phyloP scores from a whole-genome alignment of 2,329 filamentous ascomycete genomes.

The Simplicillium sp. region DNA sequence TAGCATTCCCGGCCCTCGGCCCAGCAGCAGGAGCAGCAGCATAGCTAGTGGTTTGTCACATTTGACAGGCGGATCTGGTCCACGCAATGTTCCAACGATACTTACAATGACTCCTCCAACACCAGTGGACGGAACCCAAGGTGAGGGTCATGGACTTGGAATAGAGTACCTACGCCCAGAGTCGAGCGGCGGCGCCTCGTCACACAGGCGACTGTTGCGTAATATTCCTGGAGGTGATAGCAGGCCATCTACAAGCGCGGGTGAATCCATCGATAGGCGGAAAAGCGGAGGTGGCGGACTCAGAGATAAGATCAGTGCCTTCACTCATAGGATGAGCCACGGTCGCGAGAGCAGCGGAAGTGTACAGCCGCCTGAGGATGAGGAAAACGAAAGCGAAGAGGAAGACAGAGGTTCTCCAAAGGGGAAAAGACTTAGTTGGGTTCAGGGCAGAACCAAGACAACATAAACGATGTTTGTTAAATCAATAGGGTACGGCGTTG shows the following conservation, averaged over 20 bases:
- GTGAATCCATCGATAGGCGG: slow-evolving; percentile 12
- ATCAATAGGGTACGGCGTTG: no score
- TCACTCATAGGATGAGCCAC: slow-evolving; percentile 19
- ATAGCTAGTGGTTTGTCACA: slow-evolving; percentile 36
- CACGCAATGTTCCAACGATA: slow-evolving; percentile 25
- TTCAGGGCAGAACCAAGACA: slow-evolving; percentile 10
- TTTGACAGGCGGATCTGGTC: slow-evolving; percentile 20
- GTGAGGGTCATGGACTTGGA: slow-evolving; percentile 14
- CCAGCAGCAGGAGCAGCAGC: slow-evolving; percentile 44
- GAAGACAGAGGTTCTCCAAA: slow-evolving; percentile 5
- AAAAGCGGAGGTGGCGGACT: slow-evolving; percentile 20
- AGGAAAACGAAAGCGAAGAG: slow-evolving; percentile 13
- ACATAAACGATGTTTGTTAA: slow-evolving; percentile 3
- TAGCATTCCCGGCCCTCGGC: slow-evolving; percentile 33
- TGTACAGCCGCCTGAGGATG: slow-evolving; percentile 9
- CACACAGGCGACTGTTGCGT: slow-evolving; percentile 9
- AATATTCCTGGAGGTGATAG: slow-evolving; percentile 10
- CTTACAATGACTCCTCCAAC: slow-evolving; percentile 39
- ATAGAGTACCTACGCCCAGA: slow-evolving; percentile 21
- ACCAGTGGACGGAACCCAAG: slow-evolving; percentile 19
- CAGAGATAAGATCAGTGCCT: slow-evolving; percentile 24
- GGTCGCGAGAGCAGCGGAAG: slow-evolving; percentile 12
- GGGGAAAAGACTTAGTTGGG: slow-evolving; percentile 10
- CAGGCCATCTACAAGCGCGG: slow-evolving; percentile 21
- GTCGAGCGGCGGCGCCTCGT: slow-evolving; percentile 18